Base-by-base conservation (phyloP, 495 filamentous ascomycete species). In the Penicillium simplicissimum region DNA sequence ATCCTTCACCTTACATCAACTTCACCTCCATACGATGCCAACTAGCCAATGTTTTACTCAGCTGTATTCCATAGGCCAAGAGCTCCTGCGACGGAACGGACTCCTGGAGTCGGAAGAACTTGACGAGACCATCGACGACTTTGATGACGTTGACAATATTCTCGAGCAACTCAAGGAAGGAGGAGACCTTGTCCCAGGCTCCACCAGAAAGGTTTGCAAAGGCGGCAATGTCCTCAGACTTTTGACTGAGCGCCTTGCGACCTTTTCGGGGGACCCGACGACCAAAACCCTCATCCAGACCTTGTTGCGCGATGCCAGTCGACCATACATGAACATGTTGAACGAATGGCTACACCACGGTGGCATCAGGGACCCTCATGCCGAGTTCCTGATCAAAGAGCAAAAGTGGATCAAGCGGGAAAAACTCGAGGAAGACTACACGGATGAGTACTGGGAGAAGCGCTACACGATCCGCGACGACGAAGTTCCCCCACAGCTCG, bases 301-400 rank as follows among this genome's bases (percentile, higher is more conserved):
- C 4, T 77, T 98, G 31, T 74, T 98, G 47, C 82, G 90, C 40
- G 95, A 98, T 73, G 90, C 94, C 1, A 96, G 92, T 63, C 82
- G 91, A 34, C 95, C 95, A 0, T 98, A 98, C 65, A 96, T 98
- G 95, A 84, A 82, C 23, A 98, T 98, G 95, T 76, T 98, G 59
- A 98, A 98, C 68, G 95, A 98, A 71, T 98, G 95, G 96, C 74
- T 98, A 23, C 95, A 98, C 69, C 93, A 96, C 68, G 95, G 95
- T 17, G 91, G 89, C 40, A 98, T 98, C 71, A 90, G 88, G 70
- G 95, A 98, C 73, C 92, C 94, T 2, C 96, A 97, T 71, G 86
- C 84, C 13, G 95, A 98, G 71, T 98, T 98, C 68, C 76, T 98
- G 38, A 87, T 98, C 62, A 96, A 92, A 64, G 95, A 98, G 72